Evolutionary conservation across 169 alveolate genomes (phyloP).

Genomic region (Cryptosporidium xiaoi): DNA sequence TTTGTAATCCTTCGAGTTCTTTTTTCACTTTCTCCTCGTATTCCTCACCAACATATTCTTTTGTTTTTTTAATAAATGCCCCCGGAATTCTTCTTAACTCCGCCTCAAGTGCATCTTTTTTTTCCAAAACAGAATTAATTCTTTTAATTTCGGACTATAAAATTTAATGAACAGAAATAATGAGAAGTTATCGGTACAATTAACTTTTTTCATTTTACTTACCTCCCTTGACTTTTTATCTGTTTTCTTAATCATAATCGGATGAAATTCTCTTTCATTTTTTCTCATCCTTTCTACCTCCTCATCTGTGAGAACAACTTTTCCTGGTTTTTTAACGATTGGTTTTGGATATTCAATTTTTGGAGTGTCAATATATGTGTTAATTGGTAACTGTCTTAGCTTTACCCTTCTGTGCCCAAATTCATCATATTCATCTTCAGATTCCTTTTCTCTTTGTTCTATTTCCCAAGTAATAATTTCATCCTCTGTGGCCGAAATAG

Average conservation of each 20-base stretch:
- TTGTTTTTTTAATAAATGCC: slow-evolving; percentile 5
- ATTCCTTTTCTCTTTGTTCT: slow-evolving; percentile 39
- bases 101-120: slow-evolving; percentile 45
- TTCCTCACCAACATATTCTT: neutral
- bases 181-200: neutral
- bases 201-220: neutral
- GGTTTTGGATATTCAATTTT: neutral
- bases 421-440: slow-evolving; percentile 56
- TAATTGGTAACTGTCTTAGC: slow-evolving; percentile 18
- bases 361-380: slow-evolving; percentile 1
- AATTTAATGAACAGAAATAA: neutral
- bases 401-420: slow-evolving; percentile 35
- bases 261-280: slow-evolving; percentile 24
- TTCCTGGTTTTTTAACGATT: neutral
- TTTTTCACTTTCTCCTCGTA: neutral
- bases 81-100: slow-evolving; percentile 29
- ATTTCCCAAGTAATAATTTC: slow-evolving; percentile 60
- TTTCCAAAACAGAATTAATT: slow-evolving; percentile 13
- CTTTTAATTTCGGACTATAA: slow-evolving; percentile 29
- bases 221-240: slow-evolving; percentile 40
- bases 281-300: slow-evolving; percentile 42
- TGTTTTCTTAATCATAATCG: slow-evolving; percentile 21
- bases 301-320: slow-evolving; percentile 37
- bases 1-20: neutral
- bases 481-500: slow-evolving; percentile 60